Conservation (phyloP, 2,329 filamentous ascomycete genomes). For the Colletotrichum filicis region DNA sequence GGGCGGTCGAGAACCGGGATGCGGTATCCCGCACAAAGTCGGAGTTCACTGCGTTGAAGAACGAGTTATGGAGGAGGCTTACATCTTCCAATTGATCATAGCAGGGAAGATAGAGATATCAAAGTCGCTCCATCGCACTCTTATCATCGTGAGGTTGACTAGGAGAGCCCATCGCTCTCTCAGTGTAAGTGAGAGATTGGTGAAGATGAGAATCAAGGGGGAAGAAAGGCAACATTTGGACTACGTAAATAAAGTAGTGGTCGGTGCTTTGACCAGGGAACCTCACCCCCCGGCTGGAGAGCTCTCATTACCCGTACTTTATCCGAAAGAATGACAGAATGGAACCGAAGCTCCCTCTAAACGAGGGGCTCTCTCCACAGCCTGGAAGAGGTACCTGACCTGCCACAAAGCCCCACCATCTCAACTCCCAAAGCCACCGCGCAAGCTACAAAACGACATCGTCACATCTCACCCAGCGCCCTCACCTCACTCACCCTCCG, state of each 20-base stretch:
- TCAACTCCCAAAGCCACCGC: slow-evolving; percentile 1
- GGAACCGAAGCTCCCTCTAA: slow-evolving; percentile 6
- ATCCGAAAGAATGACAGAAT: slow-evolving; percentile 15
- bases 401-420: neutral
- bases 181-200: neutral
- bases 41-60: neutral
- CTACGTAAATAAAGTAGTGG: neutral
- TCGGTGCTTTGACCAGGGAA: neutral
- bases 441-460: slow-evolving; percentile 1
- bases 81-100: neutral
- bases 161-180: neutral
- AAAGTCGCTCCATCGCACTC: neutral
- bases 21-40: neutral
- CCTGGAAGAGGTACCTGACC: neutral
- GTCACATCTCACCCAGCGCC: neutral
- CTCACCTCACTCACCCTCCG: neutral
- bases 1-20: slow-evolving; percentile 12
- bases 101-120: neutral
- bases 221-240: neutral
- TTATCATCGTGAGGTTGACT: neutral
- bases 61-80: neutral
- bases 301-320: slow-evolving; percentile 4
- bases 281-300: neutral
- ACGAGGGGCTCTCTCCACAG: neutral
- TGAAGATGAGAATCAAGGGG: neutral